Evolutionary conservation across 108 stramenopile species (phyloP).

Genomic region (Cyclotella baltica): DNA sequence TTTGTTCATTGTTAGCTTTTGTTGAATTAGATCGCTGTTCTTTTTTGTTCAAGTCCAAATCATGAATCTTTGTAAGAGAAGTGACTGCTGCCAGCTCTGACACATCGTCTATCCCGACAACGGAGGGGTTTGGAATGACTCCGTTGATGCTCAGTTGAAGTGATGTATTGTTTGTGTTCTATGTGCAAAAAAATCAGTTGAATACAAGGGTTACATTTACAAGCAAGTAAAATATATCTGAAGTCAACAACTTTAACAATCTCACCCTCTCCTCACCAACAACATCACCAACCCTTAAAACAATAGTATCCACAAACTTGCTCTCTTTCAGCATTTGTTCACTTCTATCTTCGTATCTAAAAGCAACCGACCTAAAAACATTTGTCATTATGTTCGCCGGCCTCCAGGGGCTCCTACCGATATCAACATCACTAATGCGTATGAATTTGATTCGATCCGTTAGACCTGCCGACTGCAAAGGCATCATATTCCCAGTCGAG

Average conservation of each 20-base stretch:
- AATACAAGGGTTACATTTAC: no score
- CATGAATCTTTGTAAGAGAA: slow-evolving; percentile 40
- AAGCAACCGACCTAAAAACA: slow-evolving; percentile 58
- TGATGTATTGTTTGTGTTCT: slow-evolving; percentile 63
- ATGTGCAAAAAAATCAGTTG: background rate
- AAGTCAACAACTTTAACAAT: background rate
- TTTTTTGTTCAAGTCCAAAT: background rate
- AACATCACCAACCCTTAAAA: slow-evolving; percentile 76
- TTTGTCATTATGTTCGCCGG: slow-evolving; percentile 65
- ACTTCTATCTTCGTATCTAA: slow-evolving; percentile 73
- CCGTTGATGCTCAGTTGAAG: slow-evolving; percentile 65
- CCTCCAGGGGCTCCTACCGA: slow-evolving; percentile 59
- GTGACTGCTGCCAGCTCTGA: slow-evolving; percentile 71
- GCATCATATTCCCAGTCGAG: slow-evolving; percentile 2
- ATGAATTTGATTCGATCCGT: slow-evolving; percentile 69
- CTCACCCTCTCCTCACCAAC: slow-evolving; percentile 59
- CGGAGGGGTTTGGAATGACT: slow-evolving; percentile 53
- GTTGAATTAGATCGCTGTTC: slow-evolving; percentile 2
- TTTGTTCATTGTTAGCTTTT: background rate
- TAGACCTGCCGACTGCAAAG: slow-evolving; percentile 13
- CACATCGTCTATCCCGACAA: slow-evolving; percentile 78
- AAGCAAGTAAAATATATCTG: background rate
- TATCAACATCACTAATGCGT: slow-evolving; percentile 68
- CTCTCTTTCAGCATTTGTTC: slow-evolving; percentile 64
- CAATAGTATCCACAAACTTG: slow-evolving; percentile 66